phyloP scores from a whole-genome alignment of 2,329 filamentous ascomycete genomes.

The Aspergillus fumigatiaffinis region DNA sequence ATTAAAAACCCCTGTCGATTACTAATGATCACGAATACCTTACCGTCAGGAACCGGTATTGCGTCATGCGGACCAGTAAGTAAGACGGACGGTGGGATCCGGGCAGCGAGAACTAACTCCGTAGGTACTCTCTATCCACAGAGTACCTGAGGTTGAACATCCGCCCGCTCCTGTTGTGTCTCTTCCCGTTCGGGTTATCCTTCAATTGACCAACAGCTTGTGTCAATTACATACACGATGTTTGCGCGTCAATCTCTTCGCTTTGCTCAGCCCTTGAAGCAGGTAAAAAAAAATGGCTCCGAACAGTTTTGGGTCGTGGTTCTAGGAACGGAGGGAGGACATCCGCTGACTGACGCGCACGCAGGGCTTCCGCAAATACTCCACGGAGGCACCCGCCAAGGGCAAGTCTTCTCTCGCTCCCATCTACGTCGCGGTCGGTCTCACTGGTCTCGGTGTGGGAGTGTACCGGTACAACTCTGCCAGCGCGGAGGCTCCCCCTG shows the following conservation, averaged over 20 bases:
- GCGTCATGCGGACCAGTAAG: slow-evolving; percentile 23
- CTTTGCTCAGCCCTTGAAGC: slow-evolving; percentile 61
- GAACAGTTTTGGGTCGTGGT: neutral
- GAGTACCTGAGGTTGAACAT: neutral
- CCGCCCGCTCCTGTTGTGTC: neutral
- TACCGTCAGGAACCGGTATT: slow-evolving; percentile 16
- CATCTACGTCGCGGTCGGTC: slow-evolving; percentile 48
- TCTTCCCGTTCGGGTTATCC: slow-evolving; percentile 3
- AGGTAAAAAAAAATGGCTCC: slow-evolving; percentile 46
- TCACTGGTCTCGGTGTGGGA: slow-evolving; percentile 50
- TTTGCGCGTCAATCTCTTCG: slow-evolving; percentile 64
- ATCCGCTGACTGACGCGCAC: slow-evolving; percentile 6
- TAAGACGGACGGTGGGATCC: neutral
- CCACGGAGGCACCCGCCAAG: slow-evolving; percentile 53
- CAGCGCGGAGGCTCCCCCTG: slow-evolving; percentile 27
- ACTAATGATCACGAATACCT: slow-evolving; percentile 6
- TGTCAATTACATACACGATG: slow-evolving; percentile 47
- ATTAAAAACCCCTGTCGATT: neutral
- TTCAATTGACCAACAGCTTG: slow-evolving; percentile 13
- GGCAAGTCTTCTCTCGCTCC: slow-evolving; percentile 56
- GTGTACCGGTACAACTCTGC: slow-evolving; percentile 49
- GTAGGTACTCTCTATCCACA: neutral
- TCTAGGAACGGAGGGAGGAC: slow-evolving; percentile 5
- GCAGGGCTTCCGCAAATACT: slow-evolving; percentile 68
- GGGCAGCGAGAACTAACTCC: slow-evolving; percentile 10